These are phyloP conservation scores for Alternaria arborescens DNA, from an alignment of 2,329 filamentous ascomycete genomes.

Conservation along the genomic window DNA sequence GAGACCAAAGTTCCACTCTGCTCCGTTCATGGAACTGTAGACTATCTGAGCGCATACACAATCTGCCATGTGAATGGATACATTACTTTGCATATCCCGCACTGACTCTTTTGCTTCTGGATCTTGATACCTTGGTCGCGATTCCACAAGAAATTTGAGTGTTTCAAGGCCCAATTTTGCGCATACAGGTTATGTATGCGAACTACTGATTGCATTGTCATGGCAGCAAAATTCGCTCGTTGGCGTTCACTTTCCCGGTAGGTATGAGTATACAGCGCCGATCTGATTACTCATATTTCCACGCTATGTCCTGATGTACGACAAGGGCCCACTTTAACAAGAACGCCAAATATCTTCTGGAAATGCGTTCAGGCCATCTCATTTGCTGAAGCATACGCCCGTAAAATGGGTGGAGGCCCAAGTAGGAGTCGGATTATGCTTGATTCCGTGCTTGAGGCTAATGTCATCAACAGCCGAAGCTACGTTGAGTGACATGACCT, in stretches of 20 bases:
- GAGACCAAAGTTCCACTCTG: constrained; percentile 1
- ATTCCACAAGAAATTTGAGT: neutral
- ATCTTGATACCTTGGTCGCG: neutral
- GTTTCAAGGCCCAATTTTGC: neutral
- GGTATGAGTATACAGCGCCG: neutral
- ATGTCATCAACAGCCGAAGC: neutral
- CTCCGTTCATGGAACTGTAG: neutral
- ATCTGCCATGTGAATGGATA: neutral
- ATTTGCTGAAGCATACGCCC: neutral
- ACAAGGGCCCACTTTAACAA: neutral
- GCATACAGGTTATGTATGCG: neutral
- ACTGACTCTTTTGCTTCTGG: neutral
- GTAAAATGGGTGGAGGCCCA: neutral
- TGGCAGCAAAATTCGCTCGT: neutral
- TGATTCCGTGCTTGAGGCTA: neutral
- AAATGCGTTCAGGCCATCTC: neutral
- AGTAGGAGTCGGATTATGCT: neutral
- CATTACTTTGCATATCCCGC: neutral
- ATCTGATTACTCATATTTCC: neutral
- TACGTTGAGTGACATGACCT: neutral
- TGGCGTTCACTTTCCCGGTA: neutral
- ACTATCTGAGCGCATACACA: constrained; percentile 12
- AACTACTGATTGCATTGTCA: neutral
- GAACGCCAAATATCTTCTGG: neutral
- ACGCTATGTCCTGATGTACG: neutral